phyloP scores from a whole-genome alignment of 73 alveolate genomes.

The Stentor roeselii region DNA sequence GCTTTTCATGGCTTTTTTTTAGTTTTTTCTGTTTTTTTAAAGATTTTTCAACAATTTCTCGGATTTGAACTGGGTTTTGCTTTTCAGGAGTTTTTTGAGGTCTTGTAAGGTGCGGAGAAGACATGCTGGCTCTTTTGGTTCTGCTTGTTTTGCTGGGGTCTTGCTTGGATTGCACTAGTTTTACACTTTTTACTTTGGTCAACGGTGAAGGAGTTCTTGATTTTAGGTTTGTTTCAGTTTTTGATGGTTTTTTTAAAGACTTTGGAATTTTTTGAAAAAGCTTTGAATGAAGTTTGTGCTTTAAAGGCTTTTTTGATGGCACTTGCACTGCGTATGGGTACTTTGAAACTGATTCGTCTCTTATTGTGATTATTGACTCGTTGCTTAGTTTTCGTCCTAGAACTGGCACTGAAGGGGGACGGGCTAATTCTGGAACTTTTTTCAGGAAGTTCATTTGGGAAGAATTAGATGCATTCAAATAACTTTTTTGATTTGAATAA shows the following conservation, averaged over 20 bases:
- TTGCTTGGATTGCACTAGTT: not conserved
- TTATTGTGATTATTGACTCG: not conserved
- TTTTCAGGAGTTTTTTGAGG: too few species aligned
- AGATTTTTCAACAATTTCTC: not conserved
- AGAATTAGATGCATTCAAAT: too few species aligned
- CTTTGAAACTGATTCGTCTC: not conserved
- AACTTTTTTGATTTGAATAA: too few species aligned
- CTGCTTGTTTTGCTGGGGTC: not conserved
- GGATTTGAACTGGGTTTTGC: too few species aligned
- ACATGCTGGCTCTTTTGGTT: not conserved
- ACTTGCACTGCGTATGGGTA: not conserved
- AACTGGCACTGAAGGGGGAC: slow-evolving; percentile 22
- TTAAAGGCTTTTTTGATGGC: not conserved
- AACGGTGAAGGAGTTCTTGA: not conserved
- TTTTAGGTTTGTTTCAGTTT: not conserved
- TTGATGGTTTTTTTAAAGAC: not conserved
- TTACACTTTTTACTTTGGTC: not conserved
- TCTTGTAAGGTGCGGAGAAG: too few species aligned
- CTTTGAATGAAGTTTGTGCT: too few species aligned
- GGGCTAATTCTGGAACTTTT: too few species aligned
- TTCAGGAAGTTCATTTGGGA: too few species aligned
- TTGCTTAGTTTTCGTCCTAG: slow-evolving; percentile 1
- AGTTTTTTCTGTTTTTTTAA: not conserved
- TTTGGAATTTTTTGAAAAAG: not conserved
- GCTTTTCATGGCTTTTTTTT: not conserved